phyloP scores from a whole-genome alignment of 2,329 filamentous ascomycete species.

The Penicillium italicum region DNA sequence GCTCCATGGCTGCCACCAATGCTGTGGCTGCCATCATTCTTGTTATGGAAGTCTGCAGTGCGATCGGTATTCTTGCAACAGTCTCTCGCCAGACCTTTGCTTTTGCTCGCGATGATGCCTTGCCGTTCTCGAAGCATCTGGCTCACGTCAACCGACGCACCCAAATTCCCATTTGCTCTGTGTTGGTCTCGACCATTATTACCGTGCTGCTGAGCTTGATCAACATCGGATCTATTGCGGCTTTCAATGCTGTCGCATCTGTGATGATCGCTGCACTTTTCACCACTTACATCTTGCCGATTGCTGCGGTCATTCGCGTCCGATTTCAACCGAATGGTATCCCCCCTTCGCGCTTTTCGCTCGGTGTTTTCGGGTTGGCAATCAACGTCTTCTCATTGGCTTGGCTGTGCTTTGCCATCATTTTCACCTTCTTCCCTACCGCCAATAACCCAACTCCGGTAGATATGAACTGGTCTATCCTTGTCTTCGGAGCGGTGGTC shows the following conservation, averaged over 20 bases:
- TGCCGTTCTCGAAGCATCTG: slow-evolving; percentile 32
- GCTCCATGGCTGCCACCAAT: slow-evolving; percentile 43
- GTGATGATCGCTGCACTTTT: slow-evolving; percentile 51
- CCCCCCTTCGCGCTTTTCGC: slow-evolving; percentile 22
- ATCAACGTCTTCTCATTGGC: slow-evolving; percentile 29
- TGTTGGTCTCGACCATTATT: slow-evolving; percentile 33
- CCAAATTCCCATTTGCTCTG: slow-evolving; percentile 44
- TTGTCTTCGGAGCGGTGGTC: slow-evolving; percentile 23
- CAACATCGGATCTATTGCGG: slow-evolving; percentile 51
- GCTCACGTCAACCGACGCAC: slow-evolving; percentile 33
- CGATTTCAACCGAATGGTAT: slow-evolving; percentile 20
- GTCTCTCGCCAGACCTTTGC: slow-evolving; percentile 41
- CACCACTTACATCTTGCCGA: slow-evolving; percentile 50
- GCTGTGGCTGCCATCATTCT: slow-evolving; percentile 48
- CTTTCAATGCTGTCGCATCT: slow-evolving; percentile 54
- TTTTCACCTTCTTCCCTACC: slow-evolving; percentile 33
- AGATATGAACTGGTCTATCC: slow-evolving; percentile 28
- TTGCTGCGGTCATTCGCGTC: slow-evolving; percentile 21
- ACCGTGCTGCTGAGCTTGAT: slow-evolving; percentile 45
- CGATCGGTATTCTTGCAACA: slow-evolving; percentile 33
- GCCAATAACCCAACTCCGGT: slow-evolving; percentile 18
- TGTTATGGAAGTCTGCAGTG: slow-evolving; percentile 36
- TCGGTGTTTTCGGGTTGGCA: slow-evolving; percentile 26
- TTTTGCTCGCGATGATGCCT: slow-evolving; percentile 44
- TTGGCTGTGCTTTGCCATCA: slow-evolving; percentile 29